A percentile compares a stretch with the other conserved stretches of the same genome.
These are phyloP conservation scores for Xylaria cubensis DNA, from an alignment of 495 filamentous ascomycete species.

Conservation along the genomic window DNA sequence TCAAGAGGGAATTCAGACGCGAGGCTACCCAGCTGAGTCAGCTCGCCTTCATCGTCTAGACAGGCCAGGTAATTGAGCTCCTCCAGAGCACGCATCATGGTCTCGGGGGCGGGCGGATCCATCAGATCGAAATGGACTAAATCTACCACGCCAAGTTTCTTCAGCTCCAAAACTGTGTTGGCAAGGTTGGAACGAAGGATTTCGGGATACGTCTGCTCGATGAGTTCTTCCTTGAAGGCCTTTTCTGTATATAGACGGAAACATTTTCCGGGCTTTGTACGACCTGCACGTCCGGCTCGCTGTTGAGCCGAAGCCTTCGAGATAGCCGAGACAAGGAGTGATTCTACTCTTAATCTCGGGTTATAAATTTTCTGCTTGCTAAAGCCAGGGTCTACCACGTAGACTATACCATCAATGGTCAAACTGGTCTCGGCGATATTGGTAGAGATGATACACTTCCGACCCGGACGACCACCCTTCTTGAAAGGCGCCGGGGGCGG, in stretches of 20 bases:
- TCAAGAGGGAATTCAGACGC: constrained; percentile 97
- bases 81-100: constrained; percentile 96
- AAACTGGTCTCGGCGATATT: constrained; percentile 98
- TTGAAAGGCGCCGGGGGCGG: constrained; percentile 75
- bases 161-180: constrained; percentile 93
- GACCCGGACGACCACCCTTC: constrained; percentile 80
- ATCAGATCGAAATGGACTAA: constrained; percentile 98
- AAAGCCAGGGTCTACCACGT: constrained; percentile 98
- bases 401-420: constrained; percentile 99
- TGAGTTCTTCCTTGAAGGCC: constrained; percentile 98
- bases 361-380: constrained; percentile 99
- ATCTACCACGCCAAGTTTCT: constrained; percentile 96
- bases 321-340: constrained; percentile 92
- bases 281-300: constrained; percentile 96
- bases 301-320: constrained; percentile 99
- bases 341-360: constrained; percentile 94
- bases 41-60: constrained; percentile 92
- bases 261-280: constrained; percentile 96
- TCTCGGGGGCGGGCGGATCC: constrained; percentile 98
- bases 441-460: constrained; percentile 95
- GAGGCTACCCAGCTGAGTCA: constrained; percentile 82
- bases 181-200: constrained; percentile 93
- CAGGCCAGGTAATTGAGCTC: constrained; percentile 98
- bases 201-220: constrained; percentile 95
- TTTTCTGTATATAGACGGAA: constrained; percentile 96